Percentiles rank a stretch among this genome's conserved stretches.
Evolutionary conservation across 2,329 filamentous ascomycete species (phyloP).

Genomic region (Aspergillus vadensis): DNA sequence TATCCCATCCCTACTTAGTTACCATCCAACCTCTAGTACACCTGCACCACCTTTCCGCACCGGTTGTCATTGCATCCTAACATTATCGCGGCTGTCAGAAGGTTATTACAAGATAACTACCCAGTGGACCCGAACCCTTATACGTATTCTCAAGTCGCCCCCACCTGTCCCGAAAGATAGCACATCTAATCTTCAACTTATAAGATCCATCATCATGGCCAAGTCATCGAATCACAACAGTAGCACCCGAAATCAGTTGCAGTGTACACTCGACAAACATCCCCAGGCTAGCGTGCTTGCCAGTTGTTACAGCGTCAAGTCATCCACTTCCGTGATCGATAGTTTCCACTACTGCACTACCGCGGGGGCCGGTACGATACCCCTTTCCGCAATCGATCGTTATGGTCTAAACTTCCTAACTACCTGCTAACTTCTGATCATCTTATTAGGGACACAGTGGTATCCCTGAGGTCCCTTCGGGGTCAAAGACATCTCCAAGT

Average conservation of each 20-base stretch:
- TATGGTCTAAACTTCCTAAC: neutral
- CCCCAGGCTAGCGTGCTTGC: constrained; percentile 74
- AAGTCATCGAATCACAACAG: constrained; percentile 66
- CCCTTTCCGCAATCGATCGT: neutral
- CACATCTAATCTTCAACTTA: neutral
- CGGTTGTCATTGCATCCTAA: neutral
- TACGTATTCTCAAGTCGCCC: neutral
- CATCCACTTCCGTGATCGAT: constrained; percentile 67
- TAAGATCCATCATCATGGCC: constrained; percentile 33
- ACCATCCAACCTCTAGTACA: neutral
- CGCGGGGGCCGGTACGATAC: constrained; percentile 69
- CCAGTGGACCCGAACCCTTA: neutral
- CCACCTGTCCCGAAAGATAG: neutral
- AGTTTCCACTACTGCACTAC: constrained; percentile 97
- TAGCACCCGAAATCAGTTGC: constrained; percentile 66
- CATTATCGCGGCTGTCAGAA: neutral
- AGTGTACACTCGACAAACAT: constrained; percentile 56
- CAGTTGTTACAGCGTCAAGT: constrained; percentile 85
- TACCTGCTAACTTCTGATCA: constrained; percentile 8
- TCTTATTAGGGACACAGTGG: constrained; percentile 72
- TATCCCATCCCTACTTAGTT: neutral
- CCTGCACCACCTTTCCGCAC: neutral
- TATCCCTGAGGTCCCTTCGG: constrained; percentile 93
- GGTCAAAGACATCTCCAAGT: constrained; percentile 81
- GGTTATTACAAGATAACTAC: neutral